A percentile compares a stretch with the other conserved stretches of the same genome.
These are phyloP conservation scores for Sugiyamaella americana DNA, from an alignment of 805 yeast genomes.

Conservation along the genomic window DNA sequence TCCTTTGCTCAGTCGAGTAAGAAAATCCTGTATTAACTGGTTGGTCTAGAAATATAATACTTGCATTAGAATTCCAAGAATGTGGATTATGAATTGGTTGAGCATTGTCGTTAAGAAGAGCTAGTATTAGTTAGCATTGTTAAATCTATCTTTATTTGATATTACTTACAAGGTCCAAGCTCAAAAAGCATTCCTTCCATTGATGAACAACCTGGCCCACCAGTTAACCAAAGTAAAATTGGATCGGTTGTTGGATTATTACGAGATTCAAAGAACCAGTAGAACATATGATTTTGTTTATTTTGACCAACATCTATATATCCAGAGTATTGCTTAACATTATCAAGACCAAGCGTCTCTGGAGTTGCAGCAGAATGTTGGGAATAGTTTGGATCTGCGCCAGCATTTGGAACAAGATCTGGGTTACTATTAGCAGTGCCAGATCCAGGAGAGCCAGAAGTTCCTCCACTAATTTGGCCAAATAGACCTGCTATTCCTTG, in stretches of 20 bases:
- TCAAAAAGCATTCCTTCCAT: constrained; percentile 82
- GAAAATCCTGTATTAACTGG: constrained; percentile 83
- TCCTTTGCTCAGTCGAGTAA: constrained; percentile 54
- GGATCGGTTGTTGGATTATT: constrained; percentile 85
- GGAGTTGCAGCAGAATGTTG: background rate
- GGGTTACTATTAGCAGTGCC: no score
- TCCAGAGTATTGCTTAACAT: constrained; percentile 77
- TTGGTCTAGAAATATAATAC: constrained; percentile 81
- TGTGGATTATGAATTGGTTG: constrained; percentile 65
- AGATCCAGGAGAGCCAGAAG: background rate
- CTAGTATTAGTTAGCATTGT: background rate
- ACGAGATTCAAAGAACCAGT: constrained; percentile 82
- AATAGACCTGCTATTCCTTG: background rate
- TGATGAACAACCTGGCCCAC: constrained; percentile 94
- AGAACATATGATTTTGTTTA: constrained; percentile 81
- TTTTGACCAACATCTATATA: constrained; percentile 61
- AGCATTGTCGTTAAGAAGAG: constrained; percentile 42
- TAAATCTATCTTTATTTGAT: constrained; percentile 32
- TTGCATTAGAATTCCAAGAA: constrained; percentile 81
- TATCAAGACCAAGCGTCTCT: constrained; percentile 57
- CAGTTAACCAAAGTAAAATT: constrained; percentile 80
- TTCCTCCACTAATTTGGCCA: background rate
- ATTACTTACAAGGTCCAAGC: constrained; percentile 77
- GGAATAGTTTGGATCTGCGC: background rate
- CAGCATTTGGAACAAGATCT: background rate